Base-by-base conservation (phyloP, 108 stramenopile genomes). In the Cyclotella sp. region DNA sequence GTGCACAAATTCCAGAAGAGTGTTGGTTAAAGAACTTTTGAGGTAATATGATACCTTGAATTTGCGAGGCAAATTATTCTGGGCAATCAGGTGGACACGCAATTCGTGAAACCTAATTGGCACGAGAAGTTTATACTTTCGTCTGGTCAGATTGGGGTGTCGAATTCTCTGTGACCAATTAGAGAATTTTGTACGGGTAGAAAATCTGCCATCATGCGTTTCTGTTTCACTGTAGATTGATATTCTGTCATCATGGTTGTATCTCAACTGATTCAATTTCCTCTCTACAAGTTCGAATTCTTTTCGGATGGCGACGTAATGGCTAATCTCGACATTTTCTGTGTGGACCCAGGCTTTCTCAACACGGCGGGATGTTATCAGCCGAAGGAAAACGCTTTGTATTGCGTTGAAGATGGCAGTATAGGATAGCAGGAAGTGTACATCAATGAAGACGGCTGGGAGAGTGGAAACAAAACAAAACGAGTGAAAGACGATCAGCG, bases 371-470 rank as follows among this genome's bases (percentile, higher is more conserved):
- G 63, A 55, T 9, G 88, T 79, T 43, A 85, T 29, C 12, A 89
- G 69, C 16, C 92, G 84, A 44, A 90, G 68, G 18, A 96, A 53
- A 27, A 77, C 66, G 34, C 83, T 75, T 73, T 93, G 90, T 40
- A 96, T 82, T 39, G 93, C 93, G 81, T 96, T 94, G 78, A 96
- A 87, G 28, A 96, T 67, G 18, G 93, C 93, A n/a, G 92, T 93
- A 61, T 87, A 92, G 73, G 93, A 96, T 14, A 96, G 84, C 63
- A 87, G 79, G 79, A 96, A 94, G 72, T 96, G 95, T 42, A 94
- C 91, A 51, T 94, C 87, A 16, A 90, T 87, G 81, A 96, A 96
- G 39, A 89, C 79, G 41, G 55, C 82, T 77, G 16, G 46, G 6
- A 7, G 16, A 63, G 9, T 3, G 34, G 26, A 30, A 46, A 44